Base-by-base conservation (phyloP, 192 early-diverging fungal species). In the Coemansia javaensis region DNA sequence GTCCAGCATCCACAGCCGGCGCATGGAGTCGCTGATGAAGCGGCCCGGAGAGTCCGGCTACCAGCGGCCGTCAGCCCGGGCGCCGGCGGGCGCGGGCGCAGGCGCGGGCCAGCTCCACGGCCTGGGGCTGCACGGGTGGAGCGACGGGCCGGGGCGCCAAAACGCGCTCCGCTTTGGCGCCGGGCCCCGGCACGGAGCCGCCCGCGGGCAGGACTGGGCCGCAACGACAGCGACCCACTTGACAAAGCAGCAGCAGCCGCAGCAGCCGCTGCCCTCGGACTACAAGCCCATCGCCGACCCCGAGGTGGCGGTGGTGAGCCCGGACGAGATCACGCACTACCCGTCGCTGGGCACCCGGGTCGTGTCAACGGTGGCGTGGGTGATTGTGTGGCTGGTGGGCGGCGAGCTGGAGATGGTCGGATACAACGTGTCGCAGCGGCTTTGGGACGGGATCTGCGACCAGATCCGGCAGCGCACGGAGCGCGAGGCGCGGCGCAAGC, bases 391-490 rank as follows among this genome's bases (percentile, higher is more conserved):
- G 71, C 47, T 75, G 11, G 56, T 75, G 27, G 71, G 71, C n/a
- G 71, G 71, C 21, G 71, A 75, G 59, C 51, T 75, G 15, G 71
- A 75, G 53, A 75, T 75, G 71, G 71, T 75, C 2, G 71, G 71
- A 27, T 75, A 75, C 51, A 75, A 75, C 32, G 59, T 66, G 22
- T 66, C 71, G n/a, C 42, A 63, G 37, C 39, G 34, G 12, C 54
- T 75, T n/a, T 75, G 71, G 71, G 40, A 63, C 22, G 37, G 38
- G 33, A 32, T 75, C 10, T 55, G 58, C 39, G 71, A 75, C 33
- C 71, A 75, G 50, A 75, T 75, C 48, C 53, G 50, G 33, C 63
- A 75, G 46, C 58, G 71, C 7, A 55, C 66, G 1, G 71, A 75
- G 55, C 71, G 71, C 55, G 71, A 75, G 40, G 54, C 50, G 27